Evolutionary conservation across 139 green algal genomes (phyloP).

Genomic region (Spirogloea muscicola): DNA sequence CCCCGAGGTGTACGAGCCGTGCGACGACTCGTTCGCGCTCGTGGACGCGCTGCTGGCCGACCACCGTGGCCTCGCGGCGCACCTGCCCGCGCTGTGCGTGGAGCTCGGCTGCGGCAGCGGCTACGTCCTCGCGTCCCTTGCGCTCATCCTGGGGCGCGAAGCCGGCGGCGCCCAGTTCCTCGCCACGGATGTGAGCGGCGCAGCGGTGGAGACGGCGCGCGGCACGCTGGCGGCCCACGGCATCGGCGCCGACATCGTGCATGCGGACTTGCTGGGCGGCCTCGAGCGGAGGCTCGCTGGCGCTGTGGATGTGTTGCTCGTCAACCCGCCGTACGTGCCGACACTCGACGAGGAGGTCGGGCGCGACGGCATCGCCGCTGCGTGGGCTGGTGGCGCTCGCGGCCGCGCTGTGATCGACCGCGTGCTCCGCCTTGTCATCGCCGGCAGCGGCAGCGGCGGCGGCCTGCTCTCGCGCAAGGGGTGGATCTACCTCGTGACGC

Average conservation of each 20-base stretch:
- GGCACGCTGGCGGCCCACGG: slow-evolving; percentile 59
- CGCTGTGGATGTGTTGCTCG: slow-evolving; percentile 68
- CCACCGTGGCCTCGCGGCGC: not conserved
- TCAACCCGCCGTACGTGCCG: slow-evolving; percentile 96
- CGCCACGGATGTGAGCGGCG: slow-evolving; percentile 63
- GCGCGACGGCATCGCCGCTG: slow-evolving; percentile 57
- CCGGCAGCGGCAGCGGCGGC: too few species aligned
- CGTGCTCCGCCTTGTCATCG: slow-evolving; percentile 61
- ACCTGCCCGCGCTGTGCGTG: slow-evolving; percentile 8
- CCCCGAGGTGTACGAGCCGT: slow-evolving; percentile 40
- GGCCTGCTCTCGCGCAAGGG: slow-evolving; percentile 15
- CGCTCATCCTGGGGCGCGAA: slow-evolving; percentile 54
- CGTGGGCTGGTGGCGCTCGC: slow-evolving; percentile 79
- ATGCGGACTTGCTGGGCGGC: slow-evolving; percentile 16
- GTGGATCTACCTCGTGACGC: slow-evolving; percentile 26
- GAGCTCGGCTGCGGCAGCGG: slow-evolving; percentile 76
- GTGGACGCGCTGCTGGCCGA: slow-evolving; percentile 28
- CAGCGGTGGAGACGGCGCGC: slow-evolving; percentile 53
- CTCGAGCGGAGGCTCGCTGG: slow-evolving; percentile 18
- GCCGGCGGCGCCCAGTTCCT: slow-evolving; percentile 22
- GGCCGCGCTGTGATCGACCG: slow-evolving; percentile 79
- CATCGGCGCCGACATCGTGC: slow-evolving; percentile 7
- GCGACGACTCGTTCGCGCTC: slow-evolving; percentile 45
- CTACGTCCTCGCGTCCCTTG: slow-evolving; percentile 75
- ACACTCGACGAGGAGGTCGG: slow-evolving; percentile 85